These are phyloP conservation scores for Mycena chlorophos DNA, from an alignment of 768 basidiomycete species.

Conservation along the genomic window DNA sequence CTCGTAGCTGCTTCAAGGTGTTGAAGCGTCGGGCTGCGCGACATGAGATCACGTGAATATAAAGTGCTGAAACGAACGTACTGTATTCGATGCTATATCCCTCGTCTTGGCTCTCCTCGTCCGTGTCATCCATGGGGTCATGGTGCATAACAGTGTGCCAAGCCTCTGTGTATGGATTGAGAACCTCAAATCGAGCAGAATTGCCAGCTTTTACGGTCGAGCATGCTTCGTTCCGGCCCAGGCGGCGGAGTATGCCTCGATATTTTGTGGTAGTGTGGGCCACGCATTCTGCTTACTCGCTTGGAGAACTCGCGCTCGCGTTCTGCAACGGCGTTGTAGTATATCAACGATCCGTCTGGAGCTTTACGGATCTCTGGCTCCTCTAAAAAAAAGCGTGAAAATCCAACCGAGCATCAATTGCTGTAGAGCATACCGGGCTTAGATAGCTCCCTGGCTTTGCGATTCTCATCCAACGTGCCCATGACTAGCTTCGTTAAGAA, in stretches of 20 bases:
- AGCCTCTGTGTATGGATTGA: slow-evolving; percentile 54
- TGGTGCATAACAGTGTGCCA: slow-evolving; percentile 65
- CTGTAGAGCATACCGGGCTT: neutral
- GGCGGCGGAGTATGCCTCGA: slow-evolving; percentile 16
- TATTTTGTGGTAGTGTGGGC: neutral
- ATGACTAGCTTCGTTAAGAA: slow-evolving; percentile 73
- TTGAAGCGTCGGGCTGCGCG: slow-evolving; percentile 49
- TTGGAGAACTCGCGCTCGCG: slow-evolving; percentile 6
- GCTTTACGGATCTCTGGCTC: slow-evolving; percentile 33
- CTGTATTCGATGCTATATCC: slow-evolving; percentile 66
- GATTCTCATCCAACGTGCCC: slow-evolving; percentile 34
- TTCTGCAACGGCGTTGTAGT: slow-evolving; percentile 52
- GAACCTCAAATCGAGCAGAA: slow-evolving; percentile 9
- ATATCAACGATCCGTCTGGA: slow-evolving; percentile 49
- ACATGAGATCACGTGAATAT: neutral
- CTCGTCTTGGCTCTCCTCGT: slow-evolving; percentile 68
- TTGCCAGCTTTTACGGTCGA: slow-evolving; percentile 41
- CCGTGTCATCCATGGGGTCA: slow-evolving; percentile 72
- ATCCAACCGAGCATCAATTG: no score
- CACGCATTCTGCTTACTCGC: neutral
- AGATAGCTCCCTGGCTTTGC: neutral
- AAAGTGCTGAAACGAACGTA: slow-evolving; percentile 33
- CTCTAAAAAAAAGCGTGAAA: no score
- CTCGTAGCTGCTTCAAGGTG: slow-evolving; percentile 54
- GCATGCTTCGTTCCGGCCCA: slow-evolving; percentile 41